Evolutionary conservation across 2,329 filamentous ascomycete genomes (phyloP).

Genomic region (Fusarium napiforme): DNA sequence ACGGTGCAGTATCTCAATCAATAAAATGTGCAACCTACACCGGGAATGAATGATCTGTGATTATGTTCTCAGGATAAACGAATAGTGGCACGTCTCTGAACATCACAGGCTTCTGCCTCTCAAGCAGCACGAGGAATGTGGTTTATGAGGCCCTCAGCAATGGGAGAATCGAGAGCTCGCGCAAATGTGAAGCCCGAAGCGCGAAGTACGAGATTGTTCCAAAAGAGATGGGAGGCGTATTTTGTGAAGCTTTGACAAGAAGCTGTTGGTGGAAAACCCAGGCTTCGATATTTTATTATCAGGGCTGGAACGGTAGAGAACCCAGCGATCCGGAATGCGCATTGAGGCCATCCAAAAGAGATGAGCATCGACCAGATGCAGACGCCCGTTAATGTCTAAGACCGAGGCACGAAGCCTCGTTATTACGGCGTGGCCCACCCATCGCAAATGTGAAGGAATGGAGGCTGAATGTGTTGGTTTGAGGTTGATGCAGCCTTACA

Average conservation of each 20-base stretch:
- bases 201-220: not conserved
- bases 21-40: too few relatives aligned
- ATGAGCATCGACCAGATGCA: not conserved
- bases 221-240: not conserved
- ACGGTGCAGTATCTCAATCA: not conserved
- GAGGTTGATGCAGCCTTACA: conserved; percentile 6
- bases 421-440: not conserved
- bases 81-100: not conserved
- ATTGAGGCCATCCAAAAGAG: not conserved
- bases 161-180: not conserved
- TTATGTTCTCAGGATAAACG: not conserved
- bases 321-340: not conserved
- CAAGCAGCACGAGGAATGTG: not conserved
- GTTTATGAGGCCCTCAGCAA: not conserved
- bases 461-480: conserved; percentile 11
- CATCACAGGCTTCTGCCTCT: not conserved
- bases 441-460: conserved; percentile 1
- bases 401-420: not conserved
- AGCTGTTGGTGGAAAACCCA: not conserved
- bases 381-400: not conserved
- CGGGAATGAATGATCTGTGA: not conserved
- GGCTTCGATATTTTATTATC: not conserved
- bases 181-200: not conserved
- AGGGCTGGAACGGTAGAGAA: conserved; percentile 8
- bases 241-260: not conserved